Percentiles rank a stretch among this genome's conserved stretches.
Conservation (phyloP, 768 basidiomycete species). For the Boletus coccyginus region DNA sequence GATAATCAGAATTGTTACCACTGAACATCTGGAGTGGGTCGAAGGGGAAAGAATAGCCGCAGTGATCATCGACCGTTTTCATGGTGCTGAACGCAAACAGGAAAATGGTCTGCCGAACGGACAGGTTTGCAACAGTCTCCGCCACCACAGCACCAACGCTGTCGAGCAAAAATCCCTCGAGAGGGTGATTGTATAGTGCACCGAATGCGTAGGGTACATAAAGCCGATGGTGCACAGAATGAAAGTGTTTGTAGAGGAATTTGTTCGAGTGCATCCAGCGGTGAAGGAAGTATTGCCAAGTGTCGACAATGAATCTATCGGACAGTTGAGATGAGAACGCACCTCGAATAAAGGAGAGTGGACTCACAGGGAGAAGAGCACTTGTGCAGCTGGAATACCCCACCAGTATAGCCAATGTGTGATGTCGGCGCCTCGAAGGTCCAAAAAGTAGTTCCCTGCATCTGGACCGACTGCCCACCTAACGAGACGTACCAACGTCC, state of each 20-base stretch:
- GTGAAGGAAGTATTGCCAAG: slow-evolving; percentile 98
- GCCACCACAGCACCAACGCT: slow-evolving; percentile 77
- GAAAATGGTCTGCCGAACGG: slow-evolving; percentile 77
- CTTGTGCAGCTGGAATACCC: slow-evolving; percentile 72
- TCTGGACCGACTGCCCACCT: slow-evolving; percentile 41
- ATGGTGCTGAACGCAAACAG: slow-evolving; percentile 81
- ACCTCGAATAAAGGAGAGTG: background rate
- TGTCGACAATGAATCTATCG: slow-evolving; percentile 86
- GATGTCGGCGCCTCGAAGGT: slow-evolving; percentile 37
- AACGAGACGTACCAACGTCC: slow-evolving; percentile 39
- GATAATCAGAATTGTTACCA: slow-evolving; percentile 92
- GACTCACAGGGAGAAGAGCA: slow-evolving; percentile 81
- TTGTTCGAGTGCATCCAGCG: slow-evolving; percentile 88
- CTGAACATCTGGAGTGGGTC: slow-evolving; percentile 88
- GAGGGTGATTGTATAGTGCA: slow-evolving; percentile 94
- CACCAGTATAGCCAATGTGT: slow-evolving; percentile 89
- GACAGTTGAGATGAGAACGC: background rate
- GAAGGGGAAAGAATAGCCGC: slow-evolving; percentile 85
- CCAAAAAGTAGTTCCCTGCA: slow-evolving; percentile 36
- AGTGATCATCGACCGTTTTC: slow-evolving; percentile 97
- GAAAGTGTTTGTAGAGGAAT: slow-evolving; percentile 87
- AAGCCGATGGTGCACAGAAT: slow-evolving; percentile 92
- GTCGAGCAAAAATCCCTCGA: slow-evolving; percentile 93
- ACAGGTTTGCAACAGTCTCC: slow-evolving; percentile 64
- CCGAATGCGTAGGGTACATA: slow-evolving; percentile 98